These are phyloP conservation scores for Ensete glaucum DNA, from an alignment of 176 grass and related monocot genomes.

Conservation along the genomic window DNA sequence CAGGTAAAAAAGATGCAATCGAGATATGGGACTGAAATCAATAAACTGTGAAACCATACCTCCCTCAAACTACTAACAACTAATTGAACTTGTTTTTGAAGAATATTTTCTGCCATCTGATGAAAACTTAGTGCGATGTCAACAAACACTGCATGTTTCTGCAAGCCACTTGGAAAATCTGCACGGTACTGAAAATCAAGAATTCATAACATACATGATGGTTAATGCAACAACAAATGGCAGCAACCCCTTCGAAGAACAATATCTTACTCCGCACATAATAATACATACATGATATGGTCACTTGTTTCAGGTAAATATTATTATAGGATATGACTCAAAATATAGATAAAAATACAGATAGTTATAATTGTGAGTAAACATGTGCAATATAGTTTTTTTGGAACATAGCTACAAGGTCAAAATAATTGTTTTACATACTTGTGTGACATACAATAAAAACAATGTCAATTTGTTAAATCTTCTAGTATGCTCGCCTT, in stretches of 20 bases:
- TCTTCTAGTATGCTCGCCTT: too few relatives aligned
- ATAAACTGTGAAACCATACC: conserved; percentile 28
- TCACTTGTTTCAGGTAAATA: too few relatives aligned
- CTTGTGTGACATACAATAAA: too few relatives aligned
- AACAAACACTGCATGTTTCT: conserved; percentile 72
- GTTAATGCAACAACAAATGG: neutral
- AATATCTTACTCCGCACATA: neutral
- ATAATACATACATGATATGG: too few relatives aligned
- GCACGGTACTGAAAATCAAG: conserved; percentile 71
- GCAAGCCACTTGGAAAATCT: conserved; percentile 72
- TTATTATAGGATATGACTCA: too few relatives aligned
- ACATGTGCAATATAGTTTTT: too few relatives aligned
- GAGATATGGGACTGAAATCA: conserved; percentile 9
- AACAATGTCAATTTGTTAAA: too few relatives aligned
- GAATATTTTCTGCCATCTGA: conserved; percentile 60
- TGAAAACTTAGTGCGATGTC: conserved; percentile 77
- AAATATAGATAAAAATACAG: too few relatives aligned
- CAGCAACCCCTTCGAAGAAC: neutral
- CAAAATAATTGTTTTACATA: too few relatives aligned
- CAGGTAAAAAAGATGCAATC: conserved; percentile 19
- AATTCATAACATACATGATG: neutral
- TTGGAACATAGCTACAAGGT: too few relatives aligned
- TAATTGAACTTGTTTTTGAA: conserved; percentile 64
- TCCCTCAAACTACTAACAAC: conserved; percentile 56
- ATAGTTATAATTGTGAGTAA: too few relatives aligned